These are phyloP conservation scores for Aspergillus bridgeri DNA, from an alignment of 495 filamentous ascomycete species.

Conservation along the genomic window DNA sequence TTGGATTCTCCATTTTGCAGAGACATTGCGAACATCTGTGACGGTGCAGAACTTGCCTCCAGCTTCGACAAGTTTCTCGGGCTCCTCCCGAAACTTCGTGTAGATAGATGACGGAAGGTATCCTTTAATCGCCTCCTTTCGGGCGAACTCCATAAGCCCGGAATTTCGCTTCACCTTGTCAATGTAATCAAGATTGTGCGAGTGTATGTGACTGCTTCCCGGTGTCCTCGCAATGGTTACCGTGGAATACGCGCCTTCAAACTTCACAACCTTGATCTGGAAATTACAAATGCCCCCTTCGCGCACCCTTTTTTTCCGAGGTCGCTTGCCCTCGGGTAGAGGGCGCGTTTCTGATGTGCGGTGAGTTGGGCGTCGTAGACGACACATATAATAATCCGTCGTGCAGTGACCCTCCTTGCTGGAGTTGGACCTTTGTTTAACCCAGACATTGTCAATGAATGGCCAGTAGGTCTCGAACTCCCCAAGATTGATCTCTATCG, in stretches of 20 bases:
- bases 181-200: slow-evolving; percentile 50
- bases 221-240: slow-evolving; percentile 42
- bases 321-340: slow-evolving; percentile 49
- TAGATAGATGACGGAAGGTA: slow-evolving; percentile 53
- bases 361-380: slow-evolving; percentile 43
- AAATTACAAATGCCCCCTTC: slow-evolving; percentile 52
- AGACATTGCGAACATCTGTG: slow-evolving; percentile 51
- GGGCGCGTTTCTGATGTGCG: slow-evolving; percentile 42
- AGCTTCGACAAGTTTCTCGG: slow-evolving; percentile 44
- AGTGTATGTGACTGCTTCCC: slow-evolving; percentile 40
- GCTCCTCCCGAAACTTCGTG: slow-evolving; percentile 48
- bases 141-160: slow-evolving; percentile 50
- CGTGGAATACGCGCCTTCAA: slow-evolving; percentile 45
- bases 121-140: slow-evolving; percentile 48
- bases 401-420: slow-evolving; percentile 49
- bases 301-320: slow-evolving; percentile 47
- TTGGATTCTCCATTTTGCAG: slow-evolving; percentile 50
- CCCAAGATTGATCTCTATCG: slow-evolving; percentile 48
- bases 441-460: slow-evolving; percentile 54
- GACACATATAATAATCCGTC: slow-evolving; percentile 53
- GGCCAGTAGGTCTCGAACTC: slow-evolving; percentile 55
- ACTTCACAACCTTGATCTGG: slow-evolving; percentile 49
- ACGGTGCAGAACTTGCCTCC: slow-evolving; percentile 49
- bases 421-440: slow-evolving; percentile 48
- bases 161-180: slow-evolving; percentile 52